phyloP scores from a whole-genome alignment of 768 basidiomycete genomes.

The Boletellus ananas region DNA sequence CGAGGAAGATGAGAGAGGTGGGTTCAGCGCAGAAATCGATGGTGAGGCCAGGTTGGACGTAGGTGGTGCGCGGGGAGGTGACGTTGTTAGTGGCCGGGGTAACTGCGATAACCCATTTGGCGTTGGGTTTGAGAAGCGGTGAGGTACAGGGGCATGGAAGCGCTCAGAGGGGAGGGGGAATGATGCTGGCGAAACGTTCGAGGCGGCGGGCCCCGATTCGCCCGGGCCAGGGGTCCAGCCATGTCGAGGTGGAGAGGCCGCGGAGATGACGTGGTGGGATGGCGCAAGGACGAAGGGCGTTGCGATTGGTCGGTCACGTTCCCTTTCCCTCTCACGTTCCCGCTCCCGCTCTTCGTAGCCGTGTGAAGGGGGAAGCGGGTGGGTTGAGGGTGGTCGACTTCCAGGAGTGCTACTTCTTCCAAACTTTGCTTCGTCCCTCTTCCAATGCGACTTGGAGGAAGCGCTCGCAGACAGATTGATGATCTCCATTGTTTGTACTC shows the following conservation, averaged over 20 bases:
- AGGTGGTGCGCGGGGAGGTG: constrained; percentile 37
- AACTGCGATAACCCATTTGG: constrained; percentile 22
- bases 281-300: constrained; percentile 53
- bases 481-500: constrained; percentile 46
- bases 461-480: constrained; percentile 42
- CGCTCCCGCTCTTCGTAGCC: constrained; percentile 26
- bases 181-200: constrained; percentile 27
- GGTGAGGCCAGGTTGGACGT: constrained; percentile 16
- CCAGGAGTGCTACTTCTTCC: constrained; percentile 26
- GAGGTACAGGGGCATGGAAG: constrained; percentile 29
- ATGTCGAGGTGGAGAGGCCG: constrained; percentile 42
- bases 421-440: constrained; percentile 34
- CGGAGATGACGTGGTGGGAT: constrained; percentile 36
- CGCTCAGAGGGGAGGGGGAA: constrained; percentile 28
- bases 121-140: constrained; percentile 22
- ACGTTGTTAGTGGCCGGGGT: constrained; percentile 28
- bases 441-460: constrained; percentile 36
- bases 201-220: constrained; percentile 27
- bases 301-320: constrained; percentile 50
- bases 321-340: constrained; percentile 37
- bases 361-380: constrained; percentile 28
- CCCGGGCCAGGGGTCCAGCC: constrained; percentile 30
- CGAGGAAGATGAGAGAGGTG: constrained; percentile 13
- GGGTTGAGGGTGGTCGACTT: constrained; percentile 39
- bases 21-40: constrained; percentile 15